phyloP scores from a whole-genome alignment of 1,284 basidiomycete genomes.

The Moesziomyces parantarcticus region DNA sequence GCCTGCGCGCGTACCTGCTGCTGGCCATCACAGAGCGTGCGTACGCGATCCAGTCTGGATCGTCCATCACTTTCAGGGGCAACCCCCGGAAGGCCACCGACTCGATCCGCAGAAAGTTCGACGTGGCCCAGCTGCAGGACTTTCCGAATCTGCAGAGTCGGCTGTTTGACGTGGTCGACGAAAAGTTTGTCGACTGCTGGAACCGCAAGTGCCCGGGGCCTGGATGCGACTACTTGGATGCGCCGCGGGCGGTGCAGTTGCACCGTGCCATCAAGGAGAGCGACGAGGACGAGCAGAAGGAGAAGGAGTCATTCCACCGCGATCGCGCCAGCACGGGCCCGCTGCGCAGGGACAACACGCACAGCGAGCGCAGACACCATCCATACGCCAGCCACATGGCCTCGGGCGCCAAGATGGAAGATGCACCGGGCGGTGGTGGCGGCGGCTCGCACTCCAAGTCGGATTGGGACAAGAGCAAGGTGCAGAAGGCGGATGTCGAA shows the following conservation, averaged over 20 bases:
- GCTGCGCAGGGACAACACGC: constrained; percentile 5
- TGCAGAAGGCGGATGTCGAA: constrained; percentile 58
- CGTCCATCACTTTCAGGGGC: constrained; percentile 53
- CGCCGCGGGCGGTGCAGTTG: constrained; percentile 45
- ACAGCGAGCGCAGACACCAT: constrained; percentile 15
- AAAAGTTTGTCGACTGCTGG: constrained; percentile 64
- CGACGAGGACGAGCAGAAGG: constrained; percentile 43
- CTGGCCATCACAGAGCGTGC: constrained; percentile 64
- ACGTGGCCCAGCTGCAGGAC: constrained; percentile 49
- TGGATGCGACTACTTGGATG: constrained; percentile 46
- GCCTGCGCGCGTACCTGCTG: constrained; percentile 60
- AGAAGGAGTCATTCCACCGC: constrained; percentile 29
- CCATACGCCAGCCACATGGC: constrained; percentile 14
- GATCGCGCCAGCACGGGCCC: constrained; percentile 13
- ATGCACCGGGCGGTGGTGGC: background rate
- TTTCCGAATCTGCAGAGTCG: constrained; percentile 52
- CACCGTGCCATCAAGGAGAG: constrained; percentile 48
- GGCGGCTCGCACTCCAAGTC: constrained; percentile 2
- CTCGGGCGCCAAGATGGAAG: constrained; percentile 9
- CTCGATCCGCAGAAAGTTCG: constrained; percentile 43
- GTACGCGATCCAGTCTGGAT: constrained; percentile 56
- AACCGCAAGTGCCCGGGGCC: constrained; percentile 52
- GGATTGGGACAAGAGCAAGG: constrained; percentile 47
- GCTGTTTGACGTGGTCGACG: constrained; percentile 53
- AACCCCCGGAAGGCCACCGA: constrained; percentile 53